Conservation (phyloP, 2,329 filamentous ascomycete species). For the Phialocephala sp. region DNA sequence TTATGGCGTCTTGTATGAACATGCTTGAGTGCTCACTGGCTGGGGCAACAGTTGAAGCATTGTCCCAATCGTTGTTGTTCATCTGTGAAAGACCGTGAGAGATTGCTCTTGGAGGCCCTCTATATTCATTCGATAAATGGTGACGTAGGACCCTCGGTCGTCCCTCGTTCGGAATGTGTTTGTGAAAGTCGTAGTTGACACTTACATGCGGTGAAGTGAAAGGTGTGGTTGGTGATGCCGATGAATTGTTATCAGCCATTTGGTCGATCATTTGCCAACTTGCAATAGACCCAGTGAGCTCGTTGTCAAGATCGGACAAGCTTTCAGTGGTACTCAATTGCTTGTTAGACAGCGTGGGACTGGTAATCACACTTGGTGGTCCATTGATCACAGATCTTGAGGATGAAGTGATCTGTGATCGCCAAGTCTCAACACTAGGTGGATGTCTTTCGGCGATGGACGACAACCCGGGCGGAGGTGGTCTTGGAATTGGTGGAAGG, state of each 20-base stretch:
- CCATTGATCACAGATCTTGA: slow-evolving; percentile 12
- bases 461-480: slow-evolving; percentile 16
- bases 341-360: slow-evolving; percentile 9
- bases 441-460: slow-evolving; percentile 29
- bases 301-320: slow-evolving; percentile 25
- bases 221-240: slow-evolving; percentile 19
- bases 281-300: slow-evolving; percentile 18
- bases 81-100: neutral
- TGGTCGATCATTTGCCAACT: slow-evolving; percentile 24
- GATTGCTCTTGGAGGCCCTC: neutral
- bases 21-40: neutral
- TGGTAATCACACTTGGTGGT: slow-evolving; percentile 11
- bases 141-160: slow-evolving; percentile 19
- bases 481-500: slow-evolving; percentile 30
- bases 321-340: slow-evolving; percentile 20
- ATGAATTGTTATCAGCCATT: slow-evolving; percentile 15
- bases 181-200: slow-evolving; percentile 22
- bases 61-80: neutral
- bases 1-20: slow-evolving; percentile 1
- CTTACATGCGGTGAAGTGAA: slow-evolving; percentile 27
- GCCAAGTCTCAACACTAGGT: slow-evolving; percentile 32
- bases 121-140: neutral
- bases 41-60: neutral
- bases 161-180: slow-evolving; percentile 28
- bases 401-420: slow-evolving; percentile 26